Percentiles rank a stretch among this genome's conserved stretches.
phyloP scores from a whole-genome alignment of 176 grass and related monocot genomes.

The Tillandsia leiboldiana region DNA sequence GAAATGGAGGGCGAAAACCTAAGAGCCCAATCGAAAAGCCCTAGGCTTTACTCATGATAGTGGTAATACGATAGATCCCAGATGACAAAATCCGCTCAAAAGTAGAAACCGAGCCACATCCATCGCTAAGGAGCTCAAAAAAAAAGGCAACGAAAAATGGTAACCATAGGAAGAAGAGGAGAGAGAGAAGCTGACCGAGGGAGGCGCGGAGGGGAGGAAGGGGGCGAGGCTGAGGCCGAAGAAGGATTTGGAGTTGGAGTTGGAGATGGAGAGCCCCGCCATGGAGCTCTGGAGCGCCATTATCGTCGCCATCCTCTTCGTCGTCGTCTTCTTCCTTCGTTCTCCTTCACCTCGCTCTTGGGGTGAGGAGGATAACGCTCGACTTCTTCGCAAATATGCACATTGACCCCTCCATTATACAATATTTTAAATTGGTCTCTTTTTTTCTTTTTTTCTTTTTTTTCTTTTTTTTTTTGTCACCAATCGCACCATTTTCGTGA shows the following conservation, averaged over 20 bases:
- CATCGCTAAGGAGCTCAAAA: neutral
- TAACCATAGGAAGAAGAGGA: neutral
- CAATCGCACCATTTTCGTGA: too few species aligned
- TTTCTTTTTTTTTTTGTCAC: too few species aligned
- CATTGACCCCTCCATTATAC: too few species aligned
- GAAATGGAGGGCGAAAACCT: too few species aligned
- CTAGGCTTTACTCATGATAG: too few species aligned
- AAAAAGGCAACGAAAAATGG: neutral
- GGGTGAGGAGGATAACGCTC: too few species aligned
- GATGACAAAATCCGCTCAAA: too few species aligned
- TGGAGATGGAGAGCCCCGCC: slow-evolving; percentile 30
- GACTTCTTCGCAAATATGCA: too few species aligned
- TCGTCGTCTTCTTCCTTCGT: slow-evolving; percentile 5
- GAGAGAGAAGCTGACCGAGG: slow-evolving; percentile 5
- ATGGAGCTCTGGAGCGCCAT: slow-evolving; percentile 34
- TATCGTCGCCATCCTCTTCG: slow-evolving; percentile 23
- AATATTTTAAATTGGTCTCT: too few species aligned
- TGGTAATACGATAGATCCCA: too few species aligned
- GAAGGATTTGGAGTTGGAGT: slow-evolving; percentile 32
- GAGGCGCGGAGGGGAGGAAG: slow-evolving; percentile 4
- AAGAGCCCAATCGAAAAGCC: too few species aligned
- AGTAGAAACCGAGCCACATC: neutral
- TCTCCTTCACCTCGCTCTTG: slow-evolving; percentile 8
- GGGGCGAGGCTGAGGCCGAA: slow-evolving; percentile 18
- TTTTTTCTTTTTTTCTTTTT: too few species aligned